phyloP scores from a whole-genome alignment of 768 basidiomycete genomes.

The Fistulinella prunicolor region DNA sequence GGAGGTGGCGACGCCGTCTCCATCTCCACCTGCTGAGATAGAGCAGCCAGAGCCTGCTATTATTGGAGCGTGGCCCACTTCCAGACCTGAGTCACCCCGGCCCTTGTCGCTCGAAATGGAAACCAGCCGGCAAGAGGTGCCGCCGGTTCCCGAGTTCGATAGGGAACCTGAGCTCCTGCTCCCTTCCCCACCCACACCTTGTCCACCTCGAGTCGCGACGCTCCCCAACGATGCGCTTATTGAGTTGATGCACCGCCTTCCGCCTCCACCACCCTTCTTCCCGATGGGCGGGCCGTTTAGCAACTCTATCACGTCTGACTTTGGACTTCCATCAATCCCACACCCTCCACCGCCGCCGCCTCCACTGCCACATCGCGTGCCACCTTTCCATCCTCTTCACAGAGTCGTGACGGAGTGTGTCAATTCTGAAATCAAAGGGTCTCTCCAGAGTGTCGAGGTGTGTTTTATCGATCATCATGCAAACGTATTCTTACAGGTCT shows the following conservation, averaged over 20 bases:
- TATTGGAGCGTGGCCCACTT: slow-evolving; percentile 44
- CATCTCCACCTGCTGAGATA: slow-evolving; percentile 20
- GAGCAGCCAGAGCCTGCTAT: slow-evolving; percentile 36
- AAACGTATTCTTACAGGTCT: not conserved
- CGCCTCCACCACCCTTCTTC: slow-evolving; percentile 18
- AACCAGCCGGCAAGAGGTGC: slow-evolving; percentile 6
- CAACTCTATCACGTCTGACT: slow-evolving; percentile 16
- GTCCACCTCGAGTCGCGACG: slow-evolving; percentile 14
- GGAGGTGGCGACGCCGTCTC: slow-evolving; percentile 44
- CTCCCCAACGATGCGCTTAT: slow-evolving; percentile 7
- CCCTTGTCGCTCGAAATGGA: slow-evolving; percentile 16
- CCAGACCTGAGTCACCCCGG: slow-evolving; percentile 34
- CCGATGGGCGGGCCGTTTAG: slow-evolving; percentile 18
- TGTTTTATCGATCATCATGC: not conserved
- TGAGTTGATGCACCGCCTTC: slow-evolving; percentile 19
- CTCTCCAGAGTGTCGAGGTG: slow-evolving; percentile 24
- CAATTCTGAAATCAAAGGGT: slow-evolving; percentile 20
- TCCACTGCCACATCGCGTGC: slow-evolving; percentile 8
- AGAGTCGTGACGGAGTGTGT: slow-evolving; percentile 18
- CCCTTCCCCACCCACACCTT: not conserved
- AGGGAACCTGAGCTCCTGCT: slow-evolving; percentile 2
- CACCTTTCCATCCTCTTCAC: slow-evolving; percentile 14
- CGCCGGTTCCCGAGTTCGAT: not conserved
- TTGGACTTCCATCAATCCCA: slow-evolving; percentile 18
- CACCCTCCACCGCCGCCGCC: slow-evolving; percentile 1